Evolutionary conservation across 2,329 filamentous ascomycete species (phyloP).

Genomic region (Aspergillus pseudoglaucus): DNA sequence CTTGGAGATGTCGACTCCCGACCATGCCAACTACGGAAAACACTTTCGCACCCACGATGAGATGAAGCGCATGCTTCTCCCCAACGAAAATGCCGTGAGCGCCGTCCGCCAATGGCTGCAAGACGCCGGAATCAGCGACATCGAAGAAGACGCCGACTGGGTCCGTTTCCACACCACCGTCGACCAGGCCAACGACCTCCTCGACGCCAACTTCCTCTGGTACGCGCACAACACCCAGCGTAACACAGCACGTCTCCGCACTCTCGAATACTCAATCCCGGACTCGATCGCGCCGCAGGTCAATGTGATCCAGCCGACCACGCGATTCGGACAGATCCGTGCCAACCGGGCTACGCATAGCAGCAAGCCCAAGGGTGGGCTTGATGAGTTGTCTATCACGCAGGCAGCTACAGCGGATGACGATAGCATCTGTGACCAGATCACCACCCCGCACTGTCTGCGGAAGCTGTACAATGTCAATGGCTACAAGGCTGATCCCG

Average conservation of each 20-base stretch:
- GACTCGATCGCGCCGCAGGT: conserved; percentile 27
- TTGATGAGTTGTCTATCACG: conserved; percentile 15
- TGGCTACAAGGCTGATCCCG: conserved; percentile 31
- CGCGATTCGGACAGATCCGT: conserved; percentile 33
- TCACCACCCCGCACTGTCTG: conserved; percentile 43
- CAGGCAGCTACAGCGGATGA: conserved; percentile 9
- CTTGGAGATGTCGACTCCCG: conserved; percentile 46
- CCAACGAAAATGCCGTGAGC: conserved; percentile 33
- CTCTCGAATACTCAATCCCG: conserved; percentile 37
- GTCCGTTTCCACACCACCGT: conserved; percentile 33
- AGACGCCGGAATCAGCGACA: conserved; percentile 31
- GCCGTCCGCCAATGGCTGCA: conserved; percentile 44
- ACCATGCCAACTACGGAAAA: conserved; percentile 42
- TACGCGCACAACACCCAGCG: conserved; percentile 22
- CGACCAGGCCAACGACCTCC: conserved; percentile 29
- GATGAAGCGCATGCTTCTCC: conserved; percentile 45
- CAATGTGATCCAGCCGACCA: conserved; percentile 38
- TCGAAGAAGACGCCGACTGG: conserved; percentile 33
- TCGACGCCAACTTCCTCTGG: conserved; percentile 36
- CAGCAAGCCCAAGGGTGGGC: conserved; percentile 11
- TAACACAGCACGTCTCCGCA: conserved; percentile 29
- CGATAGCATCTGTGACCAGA: conserved; percentile 35
- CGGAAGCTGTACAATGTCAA: conserved; percentile 43
- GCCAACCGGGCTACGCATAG: conserved; percentile 21
- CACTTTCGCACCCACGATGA: conserved; percentile 44